Percentiles rank a stretch among this genome's conserved stretches.
phyloP scores from a whole-genome alignment of 768 basidiomycete species.

The Lepiota subincarnata region DNA sequence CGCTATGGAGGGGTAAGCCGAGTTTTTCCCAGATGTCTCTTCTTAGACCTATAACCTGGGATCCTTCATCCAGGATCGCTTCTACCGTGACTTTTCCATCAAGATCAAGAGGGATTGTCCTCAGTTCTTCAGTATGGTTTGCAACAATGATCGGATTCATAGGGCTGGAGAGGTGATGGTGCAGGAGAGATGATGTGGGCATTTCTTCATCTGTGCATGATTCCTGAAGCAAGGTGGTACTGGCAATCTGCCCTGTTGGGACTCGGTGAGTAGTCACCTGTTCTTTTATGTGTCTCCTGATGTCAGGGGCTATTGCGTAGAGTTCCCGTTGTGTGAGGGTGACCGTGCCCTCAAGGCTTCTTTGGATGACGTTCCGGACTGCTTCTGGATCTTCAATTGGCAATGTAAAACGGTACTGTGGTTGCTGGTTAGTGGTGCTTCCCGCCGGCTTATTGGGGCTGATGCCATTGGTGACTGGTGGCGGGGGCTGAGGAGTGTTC shows the following conservation, averaged over 20 bases:
- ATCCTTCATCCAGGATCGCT: no score
- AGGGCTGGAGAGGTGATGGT: not conserved
- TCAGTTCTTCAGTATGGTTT: constrained; percentile 11
- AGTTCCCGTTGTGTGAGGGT: constrained; percentile 15
- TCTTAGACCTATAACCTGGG: constrained; percentile 13
- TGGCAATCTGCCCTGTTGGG: not conserved
- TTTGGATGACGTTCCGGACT: not conserved
- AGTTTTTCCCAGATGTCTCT: constrained; percentile 15
- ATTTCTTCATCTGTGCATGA: not conserved
- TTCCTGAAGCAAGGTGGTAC: not conserved
- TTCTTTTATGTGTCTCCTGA: constrained; percentile 13
- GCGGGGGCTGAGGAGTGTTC: no score
- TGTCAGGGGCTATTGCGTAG: no score
- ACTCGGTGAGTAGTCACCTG: constrained; percentile 6
- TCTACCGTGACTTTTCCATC: constrained; percentile 7
- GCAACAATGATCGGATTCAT: constrained; percentile 4
- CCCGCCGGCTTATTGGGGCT: no score
- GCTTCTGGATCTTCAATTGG: constrained; percentile 12
- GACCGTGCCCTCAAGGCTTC: constrained; percentile 10
- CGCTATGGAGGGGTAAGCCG: constrained; percentile 5
- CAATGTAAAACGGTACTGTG: constrained; percentile 12
- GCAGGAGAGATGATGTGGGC: not conserved
- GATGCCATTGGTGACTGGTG: no score
- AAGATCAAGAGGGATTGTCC: constrained; percentile 11
- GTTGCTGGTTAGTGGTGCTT: not conserved